A percentile compares a stretch with the other conserved stretches of the same genome.
Evolutionary conservation across 1,284 basidiomycete genomes (phyloP).

Genomic region (Apiotrichum akiyoshidainum): DNA sequence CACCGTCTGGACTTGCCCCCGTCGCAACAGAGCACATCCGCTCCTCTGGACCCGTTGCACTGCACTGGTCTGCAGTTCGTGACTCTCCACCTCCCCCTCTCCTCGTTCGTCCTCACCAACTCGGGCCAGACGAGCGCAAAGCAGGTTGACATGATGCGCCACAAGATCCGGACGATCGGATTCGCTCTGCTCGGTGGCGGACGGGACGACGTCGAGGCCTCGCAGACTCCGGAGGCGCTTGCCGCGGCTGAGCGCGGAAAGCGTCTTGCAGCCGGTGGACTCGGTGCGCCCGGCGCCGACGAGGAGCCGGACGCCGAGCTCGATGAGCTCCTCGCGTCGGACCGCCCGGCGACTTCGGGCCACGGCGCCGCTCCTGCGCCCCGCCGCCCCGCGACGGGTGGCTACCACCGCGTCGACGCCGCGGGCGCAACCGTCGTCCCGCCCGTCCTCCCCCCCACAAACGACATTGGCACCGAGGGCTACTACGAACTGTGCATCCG

Average conservation of each 20-base stretch:
- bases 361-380: not conserved
- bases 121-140: conserved; percentile 50
- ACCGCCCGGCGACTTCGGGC: conserved; percentile 9
- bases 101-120: conserved; percentile 55
- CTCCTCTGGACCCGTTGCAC: conserved; percentile 27
- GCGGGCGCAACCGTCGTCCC: not conserved
- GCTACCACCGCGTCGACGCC: conserved; percentile 35
- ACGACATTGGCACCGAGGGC: conserved; percentile 29
- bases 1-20: conserved; percentile 52
- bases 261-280: conserved; percentile 29
- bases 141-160: conserved; percentile 52
- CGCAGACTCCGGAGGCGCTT: conserved; percentile 12
- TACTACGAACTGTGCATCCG: conserved; percentile 53
- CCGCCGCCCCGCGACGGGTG: conserved; percentile 1
- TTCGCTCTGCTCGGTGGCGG: conserved; percentile 51
- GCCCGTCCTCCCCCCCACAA: conserved; percentile 5
- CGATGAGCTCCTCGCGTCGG: conserved; percentile 27
- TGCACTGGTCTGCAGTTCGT: conserved; percentile 44
- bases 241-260: conserved; percentile 8
- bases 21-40: conserved; percentile 19
- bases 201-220: conserved; percentile 24
- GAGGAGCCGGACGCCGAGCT: conserved; percentile 34
- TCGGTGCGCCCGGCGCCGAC: conserved; percentile 23
- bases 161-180: conserved; percentile 53
- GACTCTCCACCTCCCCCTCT: conserved; percentile 53